These are phyloP conservation scores for Solanum aculeatissimum DNA, from an alignment of 305 asterid genomes.

Conservation along the genomic window DNA sequence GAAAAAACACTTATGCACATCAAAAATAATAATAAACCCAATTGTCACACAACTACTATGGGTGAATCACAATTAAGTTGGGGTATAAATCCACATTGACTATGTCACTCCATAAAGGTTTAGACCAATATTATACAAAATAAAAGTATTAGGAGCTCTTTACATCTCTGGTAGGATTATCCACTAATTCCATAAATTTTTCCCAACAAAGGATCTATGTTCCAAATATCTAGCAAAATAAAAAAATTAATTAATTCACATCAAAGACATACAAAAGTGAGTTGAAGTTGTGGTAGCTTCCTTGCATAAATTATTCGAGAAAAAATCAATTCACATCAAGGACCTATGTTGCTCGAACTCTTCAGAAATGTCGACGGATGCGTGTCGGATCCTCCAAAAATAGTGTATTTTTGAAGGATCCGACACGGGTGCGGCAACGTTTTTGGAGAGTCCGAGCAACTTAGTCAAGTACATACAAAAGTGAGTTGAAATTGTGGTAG, in stretches of 20 bases:
- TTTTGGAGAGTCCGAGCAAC: too few relatives aligned
- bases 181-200: not conserved
- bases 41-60: not conserved
- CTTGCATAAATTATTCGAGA: not conserved
- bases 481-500: not conserved
- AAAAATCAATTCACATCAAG: too few relatives aligned
- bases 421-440: too few relatives aligned
- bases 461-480: too few relatives aligned
- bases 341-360: too few relatives aligned
- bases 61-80: not conserved
- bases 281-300: not conserved
- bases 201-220: not conserved
- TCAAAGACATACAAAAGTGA: not conserved
- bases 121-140: not conserved
- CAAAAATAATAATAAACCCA: not conserved
- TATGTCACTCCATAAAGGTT: not conserved
- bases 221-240: not conserved
- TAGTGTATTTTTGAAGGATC: too few relatives aligned
- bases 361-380: too few relatives aligned
- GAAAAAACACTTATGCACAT: not conserved
- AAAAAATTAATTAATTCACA: not conserved
- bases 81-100: not conserved
- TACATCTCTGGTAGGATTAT: not conserved
- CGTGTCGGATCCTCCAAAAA: too few relatives aligned
- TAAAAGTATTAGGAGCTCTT: not conserved